Base-by-base conservation (phyloP, 1,284 basidiomycete genomes). In the Apiotrichum montevideense region DNA sequence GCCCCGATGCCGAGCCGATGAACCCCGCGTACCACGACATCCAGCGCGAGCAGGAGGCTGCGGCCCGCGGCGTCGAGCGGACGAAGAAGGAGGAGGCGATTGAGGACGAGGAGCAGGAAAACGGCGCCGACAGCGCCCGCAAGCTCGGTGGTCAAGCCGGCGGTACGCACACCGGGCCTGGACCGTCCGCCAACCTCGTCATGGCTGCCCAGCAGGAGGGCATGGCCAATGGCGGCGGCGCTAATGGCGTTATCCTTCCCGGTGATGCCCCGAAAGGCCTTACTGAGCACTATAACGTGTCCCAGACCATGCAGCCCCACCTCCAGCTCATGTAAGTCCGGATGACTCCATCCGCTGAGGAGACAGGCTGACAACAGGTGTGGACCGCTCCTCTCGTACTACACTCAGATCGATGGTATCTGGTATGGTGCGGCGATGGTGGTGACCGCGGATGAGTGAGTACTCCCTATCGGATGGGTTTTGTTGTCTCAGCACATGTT, bases 351-450 rank as follows among this genome's bases (percentile, higher is more conserved):
- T 21, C 21, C 21, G 21, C 21, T 21, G 21, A 21, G 21, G 21
- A 21, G 21, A 21, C 21, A 21, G 21, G 21, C 21, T 21, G 21
- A 21, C 21, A 21, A 21, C 52, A 75, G 73, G 72, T 78, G 78
- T 54, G 93, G 93, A 1, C 94, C 94, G 10, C 80, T 98, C 43
- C 78, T 98, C 62, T 84, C 87, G 59, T 98, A 95, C 74, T 94
- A 98, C 73, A 96, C 90, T 0, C 84, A 91, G 33, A 79, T 84
- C 55, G 75, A 83, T 44, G 84, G 84, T 13, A 76, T 90, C 35
- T 98, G 91, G 88, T 83, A 87, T 64, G 94, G 92, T 21, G 88
- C 87, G 9, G 88, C 84, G n/a, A 76, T 93, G 73, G 82, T 93
- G 54, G 88, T 92, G 59, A 88, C 87, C 47, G 54, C 60, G 1